These are phyloP conservation scores for Pelargonium citronellum DNA, from an alignment of 441 rosid genomes.

Conservation along the genomic window DNA sequence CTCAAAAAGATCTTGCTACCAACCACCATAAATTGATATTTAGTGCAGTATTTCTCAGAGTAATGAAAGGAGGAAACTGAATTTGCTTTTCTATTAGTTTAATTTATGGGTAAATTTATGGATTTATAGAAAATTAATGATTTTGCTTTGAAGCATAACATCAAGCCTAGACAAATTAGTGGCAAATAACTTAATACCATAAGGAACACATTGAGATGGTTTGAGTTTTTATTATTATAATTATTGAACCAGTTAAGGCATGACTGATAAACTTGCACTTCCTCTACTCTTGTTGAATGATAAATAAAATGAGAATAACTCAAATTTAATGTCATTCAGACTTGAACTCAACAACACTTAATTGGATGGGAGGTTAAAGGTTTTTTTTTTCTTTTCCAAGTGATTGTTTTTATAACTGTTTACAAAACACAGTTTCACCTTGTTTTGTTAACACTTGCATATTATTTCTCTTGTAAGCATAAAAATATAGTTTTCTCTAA, in stretches of 20 bases:
- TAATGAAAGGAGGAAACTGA: not conserved
- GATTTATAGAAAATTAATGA: not conserved
- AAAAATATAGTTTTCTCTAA: not conserved
- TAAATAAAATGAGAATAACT: not conserved
- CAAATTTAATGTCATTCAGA: not conserved
- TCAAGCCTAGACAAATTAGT: slow-evolving; percentile 1
- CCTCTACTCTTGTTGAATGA: not conserved
- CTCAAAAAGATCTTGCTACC: not conserved
- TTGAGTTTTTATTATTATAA: not conserved
- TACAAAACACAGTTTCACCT: not conserved
- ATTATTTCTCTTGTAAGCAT: not conserved
- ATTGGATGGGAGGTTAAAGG: not conserved
- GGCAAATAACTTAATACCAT: not conserved
- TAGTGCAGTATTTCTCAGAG: not conserved
- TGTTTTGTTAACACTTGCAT: not conserved
- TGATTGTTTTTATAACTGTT: not conserved
- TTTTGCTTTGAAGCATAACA: not conserved
- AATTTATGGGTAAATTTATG: not conserved
- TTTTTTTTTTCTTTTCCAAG: not conserved
- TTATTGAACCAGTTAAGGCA: too few relatives aligned
- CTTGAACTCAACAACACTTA: not conserved
- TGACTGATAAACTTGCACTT: too few relatives aligned
- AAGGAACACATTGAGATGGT: not conserved
- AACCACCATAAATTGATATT: not conserved
- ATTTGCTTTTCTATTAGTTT: not conserved